Evolutionary conservation across 2,329 filamentous ascomycete genomes (phyloP), one percentile per base, ranked within the genome.

Genomic region (Lithohypha guttulata): DNA sequence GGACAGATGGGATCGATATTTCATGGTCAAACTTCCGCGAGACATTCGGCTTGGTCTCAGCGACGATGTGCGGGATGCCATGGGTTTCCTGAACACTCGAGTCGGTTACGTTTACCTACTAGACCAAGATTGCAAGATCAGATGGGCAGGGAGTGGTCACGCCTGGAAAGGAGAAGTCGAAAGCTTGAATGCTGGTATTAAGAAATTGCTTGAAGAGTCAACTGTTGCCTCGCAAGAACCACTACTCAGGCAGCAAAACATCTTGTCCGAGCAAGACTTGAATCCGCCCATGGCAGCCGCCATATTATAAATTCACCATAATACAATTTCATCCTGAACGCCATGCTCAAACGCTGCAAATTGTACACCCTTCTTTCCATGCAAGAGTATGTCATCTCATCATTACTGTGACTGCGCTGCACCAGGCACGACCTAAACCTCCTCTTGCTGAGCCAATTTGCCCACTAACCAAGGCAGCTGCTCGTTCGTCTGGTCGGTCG

Each of bases 21-120:
- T 79, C 52, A 59, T 79, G 40, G 66, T 79, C 13, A 62, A 68
- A 43, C 40, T 52, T 11, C 48, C 48, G 1, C 46, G 50, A 6
- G 50, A 52, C 17, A 45, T 51, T 15, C 44, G 49, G 4, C 71
- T 65, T 44, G 74, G 74, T 2, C 61, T 79, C 15, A 66, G 61
- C 10, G 70, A 75, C 34, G 58, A 64, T 13, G 63, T 78, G 27
- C 67, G 71, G 48, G 72, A 77, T 53, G 66, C 70, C 3, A 70
- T 79, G 52, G 75, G 75, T 4, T 59, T 93, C 56, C 65, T 93
- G 56, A 98, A 98, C 62, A 78, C 77, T 50, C 93, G 87, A 61
- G 89, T 95, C 22, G 89, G 87, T 25, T 96, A 95, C 63, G 81
- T 87, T 3, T 98, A 94, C 61, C 69, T 98, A 33, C 69, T 98